These are phyloP conservation scores for Aureobasidium sp. DNA, from an alignment of 2,329 filamentous ascomycete genomes.

Conservation along the genomic window DNA sequence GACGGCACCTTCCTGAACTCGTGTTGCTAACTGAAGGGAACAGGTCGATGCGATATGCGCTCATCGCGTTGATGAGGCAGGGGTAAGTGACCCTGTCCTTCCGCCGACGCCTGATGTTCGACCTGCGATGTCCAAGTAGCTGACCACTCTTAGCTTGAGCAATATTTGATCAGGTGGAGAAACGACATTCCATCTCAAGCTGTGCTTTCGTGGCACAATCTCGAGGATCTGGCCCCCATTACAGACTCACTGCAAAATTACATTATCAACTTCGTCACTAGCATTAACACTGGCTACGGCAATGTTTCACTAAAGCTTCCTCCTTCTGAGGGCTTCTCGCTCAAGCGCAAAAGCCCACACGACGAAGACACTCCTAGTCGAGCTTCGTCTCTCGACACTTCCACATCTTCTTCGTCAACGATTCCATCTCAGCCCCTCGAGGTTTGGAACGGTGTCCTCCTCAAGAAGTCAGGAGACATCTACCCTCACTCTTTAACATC, in stretches of 20 bases:
- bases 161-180: conserved; percentile 38
- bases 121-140: neutral
- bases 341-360: conserved; percentile 24
- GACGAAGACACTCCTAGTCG: conserved; percentile 8
- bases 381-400: neutral
- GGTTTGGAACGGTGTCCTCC: conserved; percentile 36
- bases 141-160: conserved; percentile 25
- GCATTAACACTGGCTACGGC: neutral
- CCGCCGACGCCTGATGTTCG: neutral
- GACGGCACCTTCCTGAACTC: neutral
- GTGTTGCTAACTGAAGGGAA: neutral
- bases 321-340: neutral
- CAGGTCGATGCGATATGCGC: conserved; percentile 23
- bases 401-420: neutral
- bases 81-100: conserved; percentile 19
- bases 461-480: conserved; percentile 30
- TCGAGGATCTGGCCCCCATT: conserved; percentile 32
- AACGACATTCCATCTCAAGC: conserved; percentile 17
- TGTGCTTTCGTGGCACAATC: conserved; percentile 36
- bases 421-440: conserved; percentile 8
- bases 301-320: neutral
- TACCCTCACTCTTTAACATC: conserved; percentile 23
- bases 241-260: conserved; percentile 37
- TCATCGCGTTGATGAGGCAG: conserved; percentile 20
- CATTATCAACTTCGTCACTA: conserved; percentile 22